Evolutionary conservation across 495 filamentous ascomycete species (phyloP).

Genomic region (Annulohypoxylon bovei): DNA sequence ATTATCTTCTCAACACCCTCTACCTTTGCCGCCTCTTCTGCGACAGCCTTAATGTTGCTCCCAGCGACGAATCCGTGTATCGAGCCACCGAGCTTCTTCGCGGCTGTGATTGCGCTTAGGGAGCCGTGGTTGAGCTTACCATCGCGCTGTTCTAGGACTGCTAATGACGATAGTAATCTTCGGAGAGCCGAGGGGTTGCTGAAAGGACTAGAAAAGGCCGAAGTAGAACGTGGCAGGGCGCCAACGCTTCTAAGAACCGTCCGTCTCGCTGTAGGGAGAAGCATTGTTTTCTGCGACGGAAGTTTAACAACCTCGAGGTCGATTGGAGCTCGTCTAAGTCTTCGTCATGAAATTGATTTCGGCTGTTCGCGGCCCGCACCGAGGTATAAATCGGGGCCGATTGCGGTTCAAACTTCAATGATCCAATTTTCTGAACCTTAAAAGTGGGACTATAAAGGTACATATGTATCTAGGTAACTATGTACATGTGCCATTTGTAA

Average conservation of each 20-base stretch:
- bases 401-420: slow-evolving; percentile 10
- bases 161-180: slow-evolving; percentile 86
- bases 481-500: no score
- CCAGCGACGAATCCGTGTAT: slow-evolving; percentile 91
- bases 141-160: slow-evolving; percentile 91
- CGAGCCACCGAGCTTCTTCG: slow-evolving; percentile 83
- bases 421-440: no score
- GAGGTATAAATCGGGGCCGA: slow-evolving; percentile 34
- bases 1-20: slow-evolving; percentile 91
- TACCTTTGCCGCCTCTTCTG: slow-evolving; percentile 87
- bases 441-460: neutral
- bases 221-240: slow-evolving; percentile 37
- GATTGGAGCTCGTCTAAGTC: neutral
- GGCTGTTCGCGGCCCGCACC: slow-evolving; percentile 43
- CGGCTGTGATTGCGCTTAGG: slow-evolving; percentile 86
- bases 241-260: slow-evolving; percentile 42
- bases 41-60: slow-evolving; percentile 78
- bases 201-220: slow-evolving; percentile 32
- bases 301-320: slow-evolving; percentile 18
- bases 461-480: neutral
- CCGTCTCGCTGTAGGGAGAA: slow-evolving; percentile 37
- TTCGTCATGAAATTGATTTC: slow-evolving; percentile 24
- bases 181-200: slow-evolving; percentile 59
- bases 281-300: slow-evolving; percentile 32
- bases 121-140: slow-evolving; percentile 86